Evolutionary conservation across 1,284 basidiomycete genomes (phyloP).

Genomic region (Bondarzewia mesenterica): DNA sequence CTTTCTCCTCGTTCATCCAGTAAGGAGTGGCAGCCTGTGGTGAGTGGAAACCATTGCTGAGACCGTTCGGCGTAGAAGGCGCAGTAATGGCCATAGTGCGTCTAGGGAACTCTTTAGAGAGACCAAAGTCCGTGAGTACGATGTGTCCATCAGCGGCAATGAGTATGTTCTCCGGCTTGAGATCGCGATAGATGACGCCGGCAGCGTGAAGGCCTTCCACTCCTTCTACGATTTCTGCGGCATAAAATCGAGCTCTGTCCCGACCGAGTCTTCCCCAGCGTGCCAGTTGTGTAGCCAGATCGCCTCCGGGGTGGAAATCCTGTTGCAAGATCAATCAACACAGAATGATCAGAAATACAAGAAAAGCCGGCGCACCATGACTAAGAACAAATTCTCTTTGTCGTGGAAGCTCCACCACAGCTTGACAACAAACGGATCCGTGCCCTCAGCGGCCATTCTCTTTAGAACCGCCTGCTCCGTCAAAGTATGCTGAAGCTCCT

Average conservation of each 20-base stretch:
- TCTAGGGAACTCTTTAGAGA: slow-evolving; percentile 80
- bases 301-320: slow-evolving; percentile 96
- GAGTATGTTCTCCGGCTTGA: slow-evolving; percentile 93
- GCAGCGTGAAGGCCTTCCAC: slow-evolving; percentile 85
- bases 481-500: slow-evolving; percentile 91
- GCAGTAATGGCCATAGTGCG: slow-evolving; percentile 33
- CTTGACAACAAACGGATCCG: slow-evolving; percentile 90
- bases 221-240: slow-evolving; percentile 92
- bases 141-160: slow-evolving; percentile 92
- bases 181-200: slow-evolving; percentile 84
- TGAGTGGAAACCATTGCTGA: slow-evolving; percentile 39
- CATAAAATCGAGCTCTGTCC: slow-evolving; percentile 91
- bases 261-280: slow-evolving; percentile 89
- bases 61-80: slow-evolving; percentile 49
- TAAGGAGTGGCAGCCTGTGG: slow-evolving; percentile 47
- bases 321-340: slow-evolving; percentile 23
- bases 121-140: slow-evolving; percentile 92
- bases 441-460: slow-evolving; percentile 73
- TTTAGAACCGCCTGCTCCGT: slow-evolving; percentile 92
- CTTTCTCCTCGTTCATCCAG: slow-evolving; percentile 60
- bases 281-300: slow-evolving; percentile 93
- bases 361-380: slow-evolving; percentile 50
- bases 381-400: slow-evolving; percentile 87
- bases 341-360: neutral
- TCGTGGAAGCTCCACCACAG: slow-evolving; percentile 97